A percentile compares a stretch with the other conserved stretches of the same genome.
These are phyloP conservation scores for Cylindrotheca fusiformis DNA, from an alignment of 108 stramenopile species.

Conservation along the genomic window DNA sequence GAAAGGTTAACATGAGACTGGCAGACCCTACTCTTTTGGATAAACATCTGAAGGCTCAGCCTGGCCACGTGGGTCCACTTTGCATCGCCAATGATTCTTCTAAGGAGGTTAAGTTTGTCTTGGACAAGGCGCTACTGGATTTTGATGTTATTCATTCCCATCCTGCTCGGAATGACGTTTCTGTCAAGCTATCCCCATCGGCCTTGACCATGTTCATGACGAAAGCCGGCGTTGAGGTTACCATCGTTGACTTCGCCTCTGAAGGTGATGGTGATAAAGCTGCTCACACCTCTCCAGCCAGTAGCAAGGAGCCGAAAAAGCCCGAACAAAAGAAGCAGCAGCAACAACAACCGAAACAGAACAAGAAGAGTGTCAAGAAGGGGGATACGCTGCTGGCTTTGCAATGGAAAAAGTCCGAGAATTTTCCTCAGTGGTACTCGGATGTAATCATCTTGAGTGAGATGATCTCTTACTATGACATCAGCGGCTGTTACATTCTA, in stretches of 20 bases:
- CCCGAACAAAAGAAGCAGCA: slow-evolving; percentile 12
- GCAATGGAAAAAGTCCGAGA: slow-evolving; percentile 89
- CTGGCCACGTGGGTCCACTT: slow-evolving; percentile 87
- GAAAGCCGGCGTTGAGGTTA: slow-evolving; percentile 56
- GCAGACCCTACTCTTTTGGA: slow-evolving; percentile 67
- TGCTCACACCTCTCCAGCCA: background rate
- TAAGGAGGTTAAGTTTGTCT: slow-evolving; percentile 71
- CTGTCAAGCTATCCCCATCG: slow-evolving; percentile 53
- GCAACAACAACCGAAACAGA: slow-evolving; percentile 13
- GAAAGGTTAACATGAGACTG: slow-evolving; percentile 90
- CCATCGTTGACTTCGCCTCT: slow-evolving; percentile 56
- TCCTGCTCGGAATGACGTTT: slow-evolving; percentile 89
- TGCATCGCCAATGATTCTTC: slow-evolving; percentile 48
- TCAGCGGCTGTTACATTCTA: slow-evolving; percentile 98
- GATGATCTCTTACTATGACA: slow-evolving; percentile 99
- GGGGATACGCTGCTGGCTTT: slow-evolving; percentile 76
- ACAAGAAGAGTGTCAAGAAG: slow-evolving; percentile 66
- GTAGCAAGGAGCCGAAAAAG: slow-evolving; percentile 10
- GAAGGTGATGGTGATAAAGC: slow-evolving; percentile 21
- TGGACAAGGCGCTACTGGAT: slow-evolving; percentile 73
- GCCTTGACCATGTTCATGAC: slow-evolving; percentile 65
- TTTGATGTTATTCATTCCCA: slow-evolving; percentile 75
- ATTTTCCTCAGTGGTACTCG: slow-evolving; percentile 97
- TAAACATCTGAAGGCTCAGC: slow-evolving; percentile 70
- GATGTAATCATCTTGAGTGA: slow-evolving; percentile 96